Conservation (phyloP, 805 yeast species). For the Candida tammaniensis region DNA sequence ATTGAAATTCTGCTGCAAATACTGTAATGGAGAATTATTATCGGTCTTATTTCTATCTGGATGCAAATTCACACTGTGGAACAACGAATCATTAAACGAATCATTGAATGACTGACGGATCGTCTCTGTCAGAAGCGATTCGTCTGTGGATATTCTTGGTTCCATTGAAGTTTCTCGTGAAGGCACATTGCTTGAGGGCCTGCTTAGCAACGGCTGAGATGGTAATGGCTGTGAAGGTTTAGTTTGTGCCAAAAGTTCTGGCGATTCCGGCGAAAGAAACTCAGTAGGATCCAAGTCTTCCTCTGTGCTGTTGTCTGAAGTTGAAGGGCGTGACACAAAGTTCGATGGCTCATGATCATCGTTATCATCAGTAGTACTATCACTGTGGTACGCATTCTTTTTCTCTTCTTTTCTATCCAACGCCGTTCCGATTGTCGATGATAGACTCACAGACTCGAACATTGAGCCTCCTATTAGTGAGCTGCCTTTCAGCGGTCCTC, state of each 20-base stretch:
- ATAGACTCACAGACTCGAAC: constrained; percentile 13
- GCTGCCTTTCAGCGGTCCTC: too few species aligned
- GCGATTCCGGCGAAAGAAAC: constrained; percentile 19
- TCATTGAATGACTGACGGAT: constrained; percentile 4
- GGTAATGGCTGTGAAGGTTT: neutral
- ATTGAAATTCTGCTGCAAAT: constrained; percentile 9
- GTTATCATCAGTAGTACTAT: too few species aligned
- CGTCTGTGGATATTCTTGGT: constrained; percentile 2
- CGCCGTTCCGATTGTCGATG: constrained; percentile 12
- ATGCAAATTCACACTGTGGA: constrained; percentile 7
- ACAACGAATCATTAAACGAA: constrained; percentile 1
- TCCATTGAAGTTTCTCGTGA: constrained; percentile 3
- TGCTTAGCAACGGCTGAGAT: neutral
- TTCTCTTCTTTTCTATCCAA: too few species aligned
- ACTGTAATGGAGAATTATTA: constrained; percentile 8
- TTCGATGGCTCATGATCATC: neutral
- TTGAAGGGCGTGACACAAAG: neutral
- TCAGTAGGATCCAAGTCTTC: constrained; percentile 26
- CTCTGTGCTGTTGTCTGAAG: constrained; percentile 4
- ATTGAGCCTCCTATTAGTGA: too few species aligned
- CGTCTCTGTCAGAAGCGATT: constrained; percentile 10
- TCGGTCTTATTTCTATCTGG: neutral
- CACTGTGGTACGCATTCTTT: too few species aligned
- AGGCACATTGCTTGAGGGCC: neutral
- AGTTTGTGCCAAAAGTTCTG: constrained; percentile 3